Base-by-base conservation (phyloP, 2,329 filamentous ascomycete species). In the Bipolaris bicolor region DNA sequence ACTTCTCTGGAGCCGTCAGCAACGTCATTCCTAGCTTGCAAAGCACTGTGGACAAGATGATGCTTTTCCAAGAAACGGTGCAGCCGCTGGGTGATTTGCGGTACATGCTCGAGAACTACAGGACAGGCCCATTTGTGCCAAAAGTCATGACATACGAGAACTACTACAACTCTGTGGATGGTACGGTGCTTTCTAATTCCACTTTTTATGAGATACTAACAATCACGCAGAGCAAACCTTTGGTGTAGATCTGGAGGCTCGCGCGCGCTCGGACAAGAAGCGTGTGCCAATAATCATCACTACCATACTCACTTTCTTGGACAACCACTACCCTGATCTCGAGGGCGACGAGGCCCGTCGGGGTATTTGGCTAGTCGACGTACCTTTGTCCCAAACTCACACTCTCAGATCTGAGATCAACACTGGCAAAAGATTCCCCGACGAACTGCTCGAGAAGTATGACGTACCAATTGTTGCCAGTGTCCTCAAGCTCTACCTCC, bases 21-120 rank as follows among this genome's bases (percentile, higher is more conserved):
- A 99, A 99, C 71, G 94, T 97, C 69, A 98, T 99, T 62, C 96
- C 95, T 16, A 96, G 91, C 71, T 81, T 99, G 61, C 95, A 98
- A 78, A 94, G 94, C 57, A 92, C 93, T 0, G 92, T 99, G 22
- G 95, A 99, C 80, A 92, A 96, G 74, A 97, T 99, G 93, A 92
- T 99, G 88, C 84, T 99, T 45, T 99, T 96, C 80, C 95, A 99
- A 77, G 95, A 99, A 81, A 98, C 95, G 0, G 91, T 99, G n/a
- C 95, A 98, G 77, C 95, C 95, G 5, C 76, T 88, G 46, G 90
- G 91, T 37, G 95, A 99, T 77, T 81, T 99, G 66, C 86, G 95
- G 62, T 99, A 98, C 76, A 84, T 99, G 58, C 83, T 99, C 44
- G 95, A 99, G 80, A 99, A 94, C 75, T 99, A 99, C 79, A 89